Base-by-base conservation (phyloP, 2,329 filamentous ascomycete genomes). In the Colletotrichum agaves region DNA sequence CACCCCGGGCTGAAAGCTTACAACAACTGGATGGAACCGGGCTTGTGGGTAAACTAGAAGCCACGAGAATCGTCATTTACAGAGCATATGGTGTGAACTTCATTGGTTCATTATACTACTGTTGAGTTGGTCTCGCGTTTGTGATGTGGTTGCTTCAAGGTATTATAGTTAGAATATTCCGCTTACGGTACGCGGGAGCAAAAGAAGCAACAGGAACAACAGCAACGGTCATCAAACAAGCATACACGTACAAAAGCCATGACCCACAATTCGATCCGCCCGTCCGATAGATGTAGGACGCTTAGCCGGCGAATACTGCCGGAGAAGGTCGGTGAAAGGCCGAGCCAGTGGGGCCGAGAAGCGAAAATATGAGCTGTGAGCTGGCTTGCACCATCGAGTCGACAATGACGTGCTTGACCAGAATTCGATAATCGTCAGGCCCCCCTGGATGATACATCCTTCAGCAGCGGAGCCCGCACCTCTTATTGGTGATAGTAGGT, bases 391-490 rank as follows among this genome's bases (percentile, higher is more conserved):
- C 41, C 61, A 64, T 67, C 33, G 31, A 7, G 4, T 23, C 10
- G 39, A 27, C 23, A 41, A 67, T 64, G 61, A 49, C 64, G 61
- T 64, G 64, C 64, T 67, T 27, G 15, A 21, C 11, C 11, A 19
- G 33, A 27, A 11, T 23, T 21, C 23, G 46, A 49, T 12, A 53
- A 35, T 64, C 19, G 17, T 12, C 53, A 43, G 41, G 59, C 17
- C 4, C n/a, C 1, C 6, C 3, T 13, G 15, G n/a, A 17, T 67
- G 53, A 59, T 64, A 60, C 47, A 61, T 63, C 33, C 44, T 33
- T 23, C 15, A 2, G 5, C 3, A 10, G 64, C 50, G 61, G 61
- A 60, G 31, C 17, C 21, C 13, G 17, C 7, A 11, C 41, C 64
- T 49, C 46, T 67, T 53, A 59, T 64, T 39, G 39, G 64, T 5